Conservation (phyloP, 2,329 filamentous ascomycete genomes). For the Madurella fahalii region DNA sequence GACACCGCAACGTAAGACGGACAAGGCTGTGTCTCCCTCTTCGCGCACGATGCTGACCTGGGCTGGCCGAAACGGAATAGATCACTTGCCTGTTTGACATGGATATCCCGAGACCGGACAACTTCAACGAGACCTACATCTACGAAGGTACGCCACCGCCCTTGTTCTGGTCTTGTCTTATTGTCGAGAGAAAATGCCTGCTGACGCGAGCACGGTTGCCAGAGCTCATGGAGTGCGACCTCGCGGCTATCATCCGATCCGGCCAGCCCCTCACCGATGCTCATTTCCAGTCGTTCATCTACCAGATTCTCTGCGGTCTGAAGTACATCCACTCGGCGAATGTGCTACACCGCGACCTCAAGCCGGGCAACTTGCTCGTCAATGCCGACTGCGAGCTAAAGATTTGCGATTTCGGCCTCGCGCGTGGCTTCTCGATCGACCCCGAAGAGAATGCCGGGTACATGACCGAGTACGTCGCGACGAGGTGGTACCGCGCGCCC, state of each 20-base stretch:
- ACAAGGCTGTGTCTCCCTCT: slow-evolving; percentile 14
- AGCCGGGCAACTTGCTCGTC: slow-evolving; percentile 93
- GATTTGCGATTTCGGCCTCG: slow-evolving; percentile 97
- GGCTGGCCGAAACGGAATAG: slow-evolving; percentile 41
- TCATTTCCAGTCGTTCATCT: slow-evolving; percentile 99
- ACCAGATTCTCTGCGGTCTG: slow-evolving; percentile 96
- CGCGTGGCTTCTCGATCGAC: slow-evolving; percentile 93
- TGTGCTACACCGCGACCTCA: slow-evolving; percentile 92
- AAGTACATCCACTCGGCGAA: slow-evolving; percentile 99
- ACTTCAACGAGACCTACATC: slow-evolving; percentile 98
- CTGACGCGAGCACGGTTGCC: slow-evolving; percentile 18
- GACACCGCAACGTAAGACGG: slow-evolving; percentile 72
- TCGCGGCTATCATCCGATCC: slow-evolving; percentile 95
- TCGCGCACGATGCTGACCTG: background rate
- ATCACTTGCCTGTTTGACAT: slow-evolving; percentile 99
- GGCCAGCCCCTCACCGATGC: slow-evolving; percentile 96
- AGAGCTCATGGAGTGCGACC: slow-evolving; percentile 99
- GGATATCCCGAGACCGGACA: slow-evolving; percentile 95
- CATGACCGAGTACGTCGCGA: slow-evolving; percentile 99
- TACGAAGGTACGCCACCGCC: slow-evolving; percentile 74
- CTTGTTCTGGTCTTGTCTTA: background rate
- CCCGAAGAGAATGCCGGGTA: slow-evolving; percentile 98
- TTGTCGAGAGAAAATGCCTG: background rate
- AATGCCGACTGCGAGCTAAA: slow-evolving; percentile 99
- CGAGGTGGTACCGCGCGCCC: slow-evolving; percentile 88